Conservation (phyloP, 2,329 filamentous ascomycete species). For the Sarocladiaceae sp. region DNA sequence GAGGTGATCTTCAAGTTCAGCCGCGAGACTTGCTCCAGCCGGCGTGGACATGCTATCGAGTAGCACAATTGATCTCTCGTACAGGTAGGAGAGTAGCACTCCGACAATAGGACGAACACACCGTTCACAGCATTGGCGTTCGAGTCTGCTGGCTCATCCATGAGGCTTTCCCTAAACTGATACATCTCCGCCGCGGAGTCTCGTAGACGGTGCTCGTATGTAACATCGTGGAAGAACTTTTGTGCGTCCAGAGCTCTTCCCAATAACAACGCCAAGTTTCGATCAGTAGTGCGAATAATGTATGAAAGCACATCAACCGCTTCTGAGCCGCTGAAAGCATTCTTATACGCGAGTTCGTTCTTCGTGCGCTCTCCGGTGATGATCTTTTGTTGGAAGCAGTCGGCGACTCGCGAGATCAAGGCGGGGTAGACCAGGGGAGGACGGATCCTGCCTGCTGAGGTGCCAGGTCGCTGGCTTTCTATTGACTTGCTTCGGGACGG, state of each 20-base stretch:
- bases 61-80: conserved; percentile 95
- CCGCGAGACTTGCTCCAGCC: conserved; percentile 90
- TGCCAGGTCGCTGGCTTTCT: conserved; percentile 52
- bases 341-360: conserved; percentile 96
- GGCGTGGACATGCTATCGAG: conserved; percentile 91
- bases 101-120: conserved; percentile 91
- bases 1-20: conserved; percentile 91
- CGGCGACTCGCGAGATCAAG: conserved; percentile 85
- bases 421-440: conserved; percentile 92
- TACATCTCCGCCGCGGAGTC: conserved; percentile 96
- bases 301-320: conserved; percentile 93
- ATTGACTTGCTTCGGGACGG: conserved; percentile 55
- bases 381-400: conserved; percentile 88
- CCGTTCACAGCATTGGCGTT: conserved; percentile 71
- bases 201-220: conserved; percentile 91
- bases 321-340: conserved; percentile 91
- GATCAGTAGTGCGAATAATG: conserved; percentile 95
- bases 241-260: conserved; percentile 93
- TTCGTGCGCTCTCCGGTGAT: conserved; percentile 84
- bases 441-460: conserved; percentile 54
- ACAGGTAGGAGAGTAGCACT: conserved; percentile 97
- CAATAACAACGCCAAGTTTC: conserved; percentile 86
- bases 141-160: conserved; percentile 75
- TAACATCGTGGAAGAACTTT: conserved; percentile 99
- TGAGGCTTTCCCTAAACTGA: conserved; percentile 89